Evolutionary conservation across 31 red algal species (phyloP).

Genomic region (Odonthalia washingtoniensis): DNA sequence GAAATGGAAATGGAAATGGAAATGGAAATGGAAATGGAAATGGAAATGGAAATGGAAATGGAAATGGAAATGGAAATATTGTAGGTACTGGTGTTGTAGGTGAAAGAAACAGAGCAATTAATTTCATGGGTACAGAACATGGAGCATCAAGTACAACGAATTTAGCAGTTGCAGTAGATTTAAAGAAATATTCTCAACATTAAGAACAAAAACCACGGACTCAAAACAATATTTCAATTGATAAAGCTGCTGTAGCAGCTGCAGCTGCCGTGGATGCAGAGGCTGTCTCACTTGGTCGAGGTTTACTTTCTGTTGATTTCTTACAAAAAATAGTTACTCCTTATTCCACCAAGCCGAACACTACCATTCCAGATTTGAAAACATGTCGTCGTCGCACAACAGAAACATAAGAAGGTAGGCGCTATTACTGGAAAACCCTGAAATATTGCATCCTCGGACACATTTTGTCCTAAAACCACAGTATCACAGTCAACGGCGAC

Average conservation of each 20-base stretch:
- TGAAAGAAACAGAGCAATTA: background rate
- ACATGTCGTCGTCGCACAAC: too few relatives aligned
- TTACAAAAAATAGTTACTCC: slow-evolving; percentile 9
- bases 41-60: slow-evolving; percentile 11
- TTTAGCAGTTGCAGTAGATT: background rate
- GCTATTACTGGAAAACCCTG: too few relatives aligned
- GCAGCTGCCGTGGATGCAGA: slow-evolving; percentile 52
- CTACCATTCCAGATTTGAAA: too few relatives aligned
- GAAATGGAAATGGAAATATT: too few relatives aligned
- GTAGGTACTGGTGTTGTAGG: background rate
- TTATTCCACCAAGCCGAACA: too few relatives aligned
- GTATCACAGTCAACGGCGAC: too few relatives aligned
- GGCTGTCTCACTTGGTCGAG: slow-evolving; percentile 47
- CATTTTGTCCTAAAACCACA: too few relatives aligned
- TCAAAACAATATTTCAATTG: background rate
- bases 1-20: too few relatives aligned
- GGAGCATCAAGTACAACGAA: background rate
- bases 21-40: too few relatives aligned
- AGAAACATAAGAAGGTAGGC: too few relatives aligned
- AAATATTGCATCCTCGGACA: too few relatives aligned
- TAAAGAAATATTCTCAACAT: background rate
- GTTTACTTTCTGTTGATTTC: slow-evolving; percentile 9
- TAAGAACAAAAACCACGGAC: background rate
- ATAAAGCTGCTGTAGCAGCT: slow-evolving; percentile 33
- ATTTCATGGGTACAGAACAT: background rate